Evolutionary conservation across 306 rosid species (phyloP).

Genomic region (Pyrus communis): DNA sequence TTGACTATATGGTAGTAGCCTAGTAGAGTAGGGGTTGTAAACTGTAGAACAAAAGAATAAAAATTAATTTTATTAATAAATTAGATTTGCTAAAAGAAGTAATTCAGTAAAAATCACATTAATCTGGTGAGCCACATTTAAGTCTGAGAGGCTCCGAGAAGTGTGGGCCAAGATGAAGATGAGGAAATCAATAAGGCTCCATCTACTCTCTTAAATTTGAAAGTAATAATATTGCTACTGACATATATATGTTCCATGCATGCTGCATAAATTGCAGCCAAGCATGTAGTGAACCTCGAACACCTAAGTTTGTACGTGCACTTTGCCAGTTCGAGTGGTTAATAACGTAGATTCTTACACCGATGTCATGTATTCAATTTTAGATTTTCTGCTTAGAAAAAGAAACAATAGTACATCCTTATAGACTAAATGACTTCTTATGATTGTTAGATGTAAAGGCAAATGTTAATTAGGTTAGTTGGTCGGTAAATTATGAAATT

Average conservation of each 20-base stretch:
- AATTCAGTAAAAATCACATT: background rate
- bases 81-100: too few relatives aligned
- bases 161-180: conserved; percentile 12
- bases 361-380: background rate
- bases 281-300: background rate
- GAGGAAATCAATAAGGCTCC: background rate
- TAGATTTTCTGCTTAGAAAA: background rate
- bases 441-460: too few relatives aligned
- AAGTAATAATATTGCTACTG: background rate
- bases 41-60: background rate
- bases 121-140: background rate
- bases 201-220: conserved; percentile 1
- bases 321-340: background rate
- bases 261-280: background rate
- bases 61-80: too few relatives aligned
- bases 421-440: too few relatives aligned
- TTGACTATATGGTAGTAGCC: background rate
- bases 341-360: background rate
- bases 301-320: background rate
- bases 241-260: background rate
- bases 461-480: too few relatives aligned
- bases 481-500: too few relatives aligned
- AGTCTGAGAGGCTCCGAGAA: background rate
- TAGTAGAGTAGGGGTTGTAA: background rate
- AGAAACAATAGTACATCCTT: too few relatives aligned